Base-by-base conservation (phyloP, 257 asterid genomes). In the Capsicum rhomboideum region DNA sequence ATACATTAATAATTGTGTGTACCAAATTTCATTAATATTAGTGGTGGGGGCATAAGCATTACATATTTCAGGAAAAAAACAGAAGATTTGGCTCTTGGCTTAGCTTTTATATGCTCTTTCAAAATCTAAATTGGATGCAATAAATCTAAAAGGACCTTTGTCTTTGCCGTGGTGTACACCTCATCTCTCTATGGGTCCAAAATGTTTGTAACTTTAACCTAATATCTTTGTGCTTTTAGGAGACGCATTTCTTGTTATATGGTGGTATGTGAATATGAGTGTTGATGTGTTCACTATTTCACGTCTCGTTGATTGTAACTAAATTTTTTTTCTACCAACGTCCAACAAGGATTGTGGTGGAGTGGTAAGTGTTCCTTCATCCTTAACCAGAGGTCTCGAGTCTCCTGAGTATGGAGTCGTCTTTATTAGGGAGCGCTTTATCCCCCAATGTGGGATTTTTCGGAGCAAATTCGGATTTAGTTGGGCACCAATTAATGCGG, bases 121-220 rank as follows among this genome's bases (percentile, higher is more conserved):
- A 80, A 61, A 79, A 80, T 58, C 83, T 52, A 79, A 31, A 18
- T 20, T 59, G 10, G 53, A 34, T 4, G 55, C 71, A 58, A 34
- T 21, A 46, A 59, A 59, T 10, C 72, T 21, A 26, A 4, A 61
- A 61, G 77, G 69, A 55, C 79, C 37, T 17, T 46, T 84, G 46
- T 66, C 20, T 26, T 86, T 87, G 66, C 87, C 87, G 86, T 90
- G 90, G 86, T 83, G 80, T 88, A 90, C 89, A 87, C 90, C 72
- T 91, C 88, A 86, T 55, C 83, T 72, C 69, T 31, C 29, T 64
- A 12, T 78, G 81, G 53, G 77, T 84, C 68, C 83, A 40, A 71
- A 85, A 37, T 18, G 52, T 21, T 40, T 54, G 83, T 53, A 63
- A 64, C 54, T 56, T 69, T 85, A 31, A 56, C 71, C 85, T 77